Evolutionary conservation across 2,329 filamentous ascomycete species (phyloP).

Genomic region (Talaromyces rugulosus): DNA sequence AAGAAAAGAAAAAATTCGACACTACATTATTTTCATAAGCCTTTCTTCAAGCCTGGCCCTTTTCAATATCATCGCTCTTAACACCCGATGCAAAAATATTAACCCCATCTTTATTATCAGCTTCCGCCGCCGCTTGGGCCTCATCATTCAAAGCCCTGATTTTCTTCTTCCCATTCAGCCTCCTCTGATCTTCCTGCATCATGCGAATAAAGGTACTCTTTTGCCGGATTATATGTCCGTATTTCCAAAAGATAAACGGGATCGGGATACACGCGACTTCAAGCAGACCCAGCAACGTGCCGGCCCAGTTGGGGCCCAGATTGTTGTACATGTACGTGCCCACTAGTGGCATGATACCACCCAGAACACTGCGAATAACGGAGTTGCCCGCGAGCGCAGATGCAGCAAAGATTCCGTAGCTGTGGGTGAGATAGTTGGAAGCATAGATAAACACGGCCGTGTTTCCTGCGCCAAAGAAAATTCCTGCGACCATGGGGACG

Average conservation of each 20-base stretch:
- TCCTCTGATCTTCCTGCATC: conserved; percentile 53
- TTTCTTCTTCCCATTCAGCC: conserved; percentile 39
- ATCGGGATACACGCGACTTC: conserved; percentile 74
- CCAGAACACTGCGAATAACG: conserved; percentile 66
- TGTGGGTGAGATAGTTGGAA: conserved; percentile 72
- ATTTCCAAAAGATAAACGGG: conserved; percentile 70
- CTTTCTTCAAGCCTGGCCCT: neutral
- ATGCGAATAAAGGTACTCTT: conserved; percentile 53
- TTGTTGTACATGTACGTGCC: conserved; percentile 66
- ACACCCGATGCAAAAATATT: neutral
- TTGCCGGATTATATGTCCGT: conserved; percentile 54
- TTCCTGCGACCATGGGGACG: conserved; percentile 70
- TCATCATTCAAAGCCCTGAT: conserved; percentile 18
- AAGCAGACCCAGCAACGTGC: conserved; percentile 68
- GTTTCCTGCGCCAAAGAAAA: conserved; percentile 76
- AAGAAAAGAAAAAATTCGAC: no score
- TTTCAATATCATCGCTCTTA: conserved; percentile 7
- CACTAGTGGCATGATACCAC: conserved; percentile 73
- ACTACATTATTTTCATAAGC: neutral
- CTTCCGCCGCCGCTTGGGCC: conserved; percentile 15
- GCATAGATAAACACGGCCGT: conserved; percentile 77
- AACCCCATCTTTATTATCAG: conserved; percentile 15
- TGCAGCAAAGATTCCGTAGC: conserved; percentile 78
- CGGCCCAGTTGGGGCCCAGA: conserved; percentile 73
- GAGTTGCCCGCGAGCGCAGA: conserved; percentile 76